A percentile compares a stretch with the other conserved stretches of the same genome.
Evolutionary conservation across 768 basidiomycete species (phyloP).

Genomic region (Suillus brevipes): DNA sequence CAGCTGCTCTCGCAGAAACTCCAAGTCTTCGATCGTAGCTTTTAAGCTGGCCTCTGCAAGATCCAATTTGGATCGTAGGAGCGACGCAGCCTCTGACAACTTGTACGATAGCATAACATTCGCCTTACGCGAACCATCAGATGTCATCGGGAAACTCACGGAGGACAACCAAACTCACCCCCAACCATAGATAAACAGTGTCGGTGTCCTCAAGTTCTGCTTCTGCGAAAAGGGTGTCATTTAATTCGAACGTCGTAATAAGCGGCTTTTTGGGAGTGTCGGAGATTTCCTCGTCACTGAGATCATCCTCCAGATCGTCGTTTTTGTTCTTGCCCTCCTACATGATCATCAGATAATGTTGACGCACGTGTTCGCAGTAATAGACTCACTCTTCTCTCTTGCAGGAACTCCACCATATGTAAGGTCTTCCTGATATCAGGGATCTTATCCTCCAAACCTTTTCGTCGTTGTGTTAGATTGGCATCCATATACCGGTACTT

Average conservation of each 20-base stretch:
- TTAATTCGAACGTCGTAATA: slow-evolving; percentile 89
- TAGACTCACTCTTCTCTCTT: slow-evolving; percentile 63
- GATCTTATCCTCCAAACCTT: slow-evolving; percentile 88
- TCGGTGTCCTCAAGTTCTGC: slow-evolving; percentile 87
- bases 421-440: slow-evolving; percentile 95
- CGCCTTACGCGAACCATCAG: slow-evolving; percentile 54
- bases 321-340: slow-evolving; percentile 61
- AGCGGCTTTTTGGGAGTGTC: slow-evolving; percentile 48
- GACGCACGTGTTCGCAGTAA: not conserved
- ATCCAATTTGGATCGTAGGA: slow-evolving; percentile 74
- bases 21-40: slow-evolving; percentile 82
- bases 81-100: slow-evolving; percentile 68
- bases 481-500: slow-evolving; percentile 99
- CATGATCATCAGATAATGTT: not conserved
- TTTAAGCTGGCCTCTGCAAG: slow-evolving; percentile 65
- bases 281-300: slow-evolving; percentile 49
- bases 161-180: slow-evolving; percentile 52
- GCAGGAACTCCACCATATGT: slow-evolving; percentile 81
- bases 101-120: slow-evolving; percentile 98
- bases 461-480: slow-evolving; percentile 74
- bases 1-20: slow-evolving; percentile 90
- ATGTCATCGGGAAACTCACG: not conserved
- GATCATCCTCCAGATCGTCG: slow-evolving; percentile 55
- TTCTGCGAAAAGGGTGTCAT: slow-evolving; percentile 93
- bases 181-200: slow-evolving; percentile 93